A percentile compares a stretch with the other conserved stretches of the same genome.
Evolutionary conservation across 2,329 filamentous ascomycete species (phyloP).

Genomic region (Scedosporium minutisporum): DNA sequence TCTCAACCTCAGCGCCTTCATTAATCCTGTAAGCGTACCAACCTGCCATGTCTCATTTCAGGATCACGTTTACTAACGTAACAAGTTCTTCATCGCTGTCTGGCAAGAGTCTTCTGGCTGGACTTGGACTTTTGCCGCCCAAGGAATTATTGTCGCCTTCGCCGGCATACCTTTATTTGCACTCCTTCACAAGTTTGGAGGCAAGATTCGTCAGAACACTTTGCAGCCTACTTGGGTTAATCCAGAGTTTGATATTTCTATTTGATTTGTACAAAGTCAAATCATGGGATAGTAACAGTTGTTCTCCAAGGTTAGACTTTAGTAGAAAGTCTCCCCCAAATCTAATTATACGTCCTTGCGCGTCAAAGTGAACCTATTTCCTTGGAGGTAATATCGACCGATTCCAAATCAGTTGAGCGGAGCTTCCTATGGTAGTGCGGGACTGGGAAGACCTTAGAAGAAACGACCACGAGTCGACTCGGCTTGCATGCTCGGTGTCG

Average conservation of each 20-base stretch:
- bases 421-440: no score
- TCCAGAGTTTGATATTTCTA: slow-evolving; percentile 23
- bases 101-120: slow-evolving; percentile 36
- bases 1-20: slow-evolving; percentile 39
- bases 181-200: slow-evolving; percentile 29
- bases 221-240: slow-evolving; percentile 35
- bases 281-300: no score
- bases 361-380: no score
- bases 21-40: slow-evolving; percentile 16
- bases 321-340: no score
- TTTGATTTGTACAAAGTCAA: neutral
- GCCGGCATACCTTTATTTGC: slow-evolving; percentile 27
- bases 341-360: no score
- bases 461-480: no score
- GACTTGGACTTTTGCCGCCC: slow-evolving; percentile 40
- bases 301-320: no score
- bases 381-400: no score
- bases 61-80: neutral
- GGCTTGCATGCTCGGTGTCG: no score
- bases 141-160: slow-evolving; percentile 34
- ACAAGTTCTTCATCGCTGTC: slow-evolving; percentile 35
- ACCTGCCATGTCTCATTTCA: neutral
- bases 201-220: slow-evolving; percentile 22
- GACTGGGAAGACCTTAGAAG: no score
- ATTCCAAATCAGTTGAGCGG: no score